phyloP scores from a whole-genome alignment of 1,284 basidiomycete species.

The Tilletia indica region DNA sequence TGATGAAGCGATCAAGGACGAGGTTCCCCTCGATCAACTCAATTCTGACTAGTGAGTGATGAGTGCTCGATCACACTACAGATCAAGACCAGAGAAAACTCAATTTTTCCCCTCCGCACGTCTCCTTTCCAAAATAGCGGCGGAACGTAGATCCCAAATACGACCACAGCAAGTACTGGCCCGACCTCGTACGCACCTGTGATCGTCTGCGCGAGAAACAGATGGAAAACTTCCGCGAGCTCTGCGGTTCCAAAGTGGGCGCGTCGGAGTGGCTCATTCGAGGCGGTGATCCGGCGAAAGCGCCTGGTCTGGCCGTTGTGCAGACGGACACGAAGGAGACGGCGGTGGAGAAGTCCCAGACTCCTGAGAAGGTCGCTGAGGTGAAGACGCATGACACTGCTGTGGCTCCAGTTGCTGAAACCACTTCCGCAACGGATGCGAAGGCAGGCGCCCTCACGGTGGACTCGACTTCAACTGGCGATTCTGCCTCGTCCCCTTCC shows the following conservation, averaged over 20 bases:
- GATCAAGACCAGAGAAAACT: background rate
- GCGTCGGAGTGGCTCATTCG: conserved; percentile 55
- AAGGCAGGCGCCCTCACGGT: background rate
- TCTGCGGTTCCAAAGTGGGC: conserved; percentile 50
- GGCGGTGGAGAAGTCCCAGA: background rate
- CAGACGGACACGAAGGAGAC: background rate
- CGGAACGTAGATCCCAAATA: conserved; percentile 60
- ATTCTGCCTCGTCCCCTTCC: background rate
- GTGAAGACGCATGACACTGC: background rate
- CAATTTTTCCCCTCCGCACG: background rate
- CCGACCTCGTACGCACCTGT: conserved; percentile 64
- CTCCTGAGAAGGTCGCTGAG: background rate
- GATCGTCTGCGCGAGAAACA: conserved; percentile 62
- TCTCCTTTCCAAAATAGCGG: conserved; percentile 21
- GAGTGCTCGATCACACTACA: background rate
- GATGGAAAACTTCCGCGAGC: conserved; percentile 61
- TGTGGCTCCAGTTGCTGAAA: background rate
- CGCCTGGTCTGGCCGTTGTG: background rate
- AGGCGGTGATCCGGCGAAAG: conserved; percentile 39
- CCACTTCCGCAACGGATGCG: background rate
- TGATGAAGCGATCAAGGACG: conserved; percentile 47
- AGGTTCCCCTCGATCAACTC: conserved; percentile 43
- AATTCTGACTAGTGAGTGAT: conserved; percentile 34
- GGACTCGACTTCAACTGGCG: too few relatives aligned
- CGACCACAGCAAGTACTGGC: conserved; percentile 73